Evolutionary conservation across 371 early-diverging fungal species (phyloP), one percentile per base, ranked within the genome.

Genomic region (Gilbertella persicaria): DNA sequence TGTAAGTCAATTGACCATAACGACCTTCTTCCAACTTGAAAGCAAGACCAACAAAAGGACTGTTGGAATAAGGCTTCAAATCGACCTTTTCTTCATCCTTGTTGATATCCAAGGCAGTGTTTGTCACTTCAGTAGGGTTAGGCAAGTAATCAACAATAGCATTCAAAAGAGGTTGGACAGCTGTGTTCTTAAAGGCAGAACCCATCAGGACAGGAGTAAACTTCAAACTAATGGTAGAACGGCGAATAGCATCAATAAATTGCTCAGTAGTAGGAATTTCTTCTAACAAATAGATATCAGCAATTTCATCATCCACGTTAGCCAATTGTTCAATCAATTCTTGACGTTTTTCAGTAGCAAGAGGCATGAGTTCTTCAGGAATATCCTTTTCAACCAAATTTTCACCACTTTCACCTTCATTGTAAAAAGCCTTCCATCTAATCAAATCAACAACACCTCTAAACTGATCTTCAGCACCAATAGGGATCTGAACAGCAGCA

Each of bases 1-100:
- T 72, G 75, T 97, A 98, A 10, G 98, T 97, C 58, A 98, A 75
- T 69, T 97, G 97, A 33, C 98, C 99, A 66, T 91, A 97, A 50
- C 91, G 88, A 42, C 93, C 91, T 71, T 98, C 98, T 72, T 97
- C 94, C 39, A 98, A 83, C 77, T 93, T 91, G 78, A 93, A 92
- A 38, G 97, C 99, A 57, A 97, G 86, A 45, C 95, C 97, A 37
- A 89, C 90, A 58, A 92, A 90, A 8, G 90, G 90, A 61, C 84
- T 75, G 57, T 73, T 71, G 19, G 89, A 85, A 57, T 64, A 73
- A 17, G 87, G 78, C 3, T 53, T 46, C 3, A 88, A 73, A 33
- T 66, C 59, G 35, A 91, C 81, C 45, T 84, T 79, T 50, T 76
- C 54, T 65, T 93, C 95, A 35, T 77, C 75, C 46, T 88, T 70